Conservation (phyloP, 306 rosid genomes). For the Castanea mollissima region DNA sequence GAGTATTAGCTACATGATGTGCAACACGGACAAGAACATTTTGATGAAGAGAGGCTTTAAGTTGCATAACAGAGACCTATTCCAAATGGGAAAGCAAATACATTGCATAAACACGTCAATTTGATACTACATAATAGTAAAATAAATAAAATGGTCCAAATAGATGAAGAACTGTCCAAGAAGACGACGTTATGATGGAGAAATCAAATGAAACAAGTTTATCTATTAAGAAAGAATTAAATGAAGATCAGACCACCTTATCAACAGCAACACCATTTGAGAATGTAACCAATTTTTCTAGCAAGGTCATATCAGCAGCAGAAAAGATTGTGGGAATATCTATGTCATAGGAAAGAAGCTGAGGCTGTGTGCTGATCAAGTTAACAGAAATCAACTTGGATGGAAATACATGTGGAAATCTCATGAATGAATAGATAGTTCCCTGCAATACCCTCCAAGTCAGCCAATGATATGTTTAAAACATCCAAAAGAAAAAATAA, state of each 20-base stretch:
- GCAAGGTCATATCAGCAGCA: conserved; percentile 43
- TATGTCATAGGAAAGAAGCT: conserved; percentile 38
- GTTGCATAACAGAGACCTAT: conserved; percentile 56
- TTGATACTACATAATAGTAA: background rate
- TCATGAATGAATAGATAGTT: conserved; percentile 58
- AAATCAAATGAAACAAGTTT: conserved; percentile 6
- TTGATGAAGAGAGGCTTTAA: conserved; percentile 45
- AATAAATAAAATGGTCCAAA: background rate
- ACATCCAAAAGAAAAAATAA: conserved; percentile 8
- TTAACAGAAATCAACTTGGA: conserved; percentile 40
- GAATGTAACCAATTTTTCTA: conserved; percentile 45
- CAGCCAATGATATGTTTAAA: conserved; percentile 14
- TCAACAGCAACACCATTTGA: conserved; percentile 40
- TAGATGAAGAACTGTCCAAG: background rate
- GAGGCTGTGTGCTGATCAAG: conserved; percentile 25
- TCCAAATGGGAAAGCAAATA: conserved; percentile 11
- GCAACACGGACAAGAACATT: conserved; percentile 67
- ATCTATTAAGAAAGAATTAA: background rate
- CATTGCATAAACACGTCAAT: background rate
- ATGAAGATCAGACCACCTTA: conserved; percentile 30
- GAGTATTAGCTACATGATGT: conserved; percentile 48
- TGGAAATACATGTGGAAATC: conserved; percentile 66
- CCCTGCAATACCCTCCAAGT: conserved; percentile 54
- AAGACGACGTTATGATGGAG: background rate
- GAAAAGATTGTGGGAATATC: conserved; percentile 38